Percentiles rank a stretch among this genome's conserved stretches.
These are phyloP conservation scores for Aspergillus pseudotamarii DNA, from an alignment of 2,329 filamentous ascomycete genomes.

Conservation along the genomic window DNA sequence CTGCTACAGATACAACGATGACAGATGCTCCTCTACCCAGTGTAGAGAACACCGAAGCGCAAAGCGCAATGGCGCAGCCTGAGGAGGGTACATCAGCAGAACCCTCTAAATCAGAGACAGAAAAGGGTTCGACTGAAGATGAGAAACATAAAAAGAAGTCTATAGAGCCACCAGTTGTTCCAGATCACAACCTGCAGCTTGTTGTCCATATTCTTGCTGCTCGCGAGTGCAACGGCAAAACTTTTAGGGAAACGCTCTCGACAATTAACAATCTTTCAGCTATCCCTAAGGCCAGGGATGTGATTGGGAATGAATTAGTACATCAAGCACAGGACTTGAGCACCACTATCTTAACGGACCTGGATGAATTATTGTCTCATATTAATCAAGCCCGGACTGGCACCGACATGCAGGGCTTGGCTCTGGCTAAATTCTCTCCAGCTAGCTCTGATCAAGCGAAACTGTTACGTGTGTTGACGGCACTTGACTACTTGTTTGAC, in stretches of 20 bases:
- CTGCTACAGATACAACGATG: constrained; percentile 42
- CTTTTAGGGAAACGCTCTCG: constrained; percentile 94
- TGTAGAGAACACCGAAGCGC: constrained; percentile 33
- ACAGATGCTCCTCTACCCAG: constrained; percentile 39
- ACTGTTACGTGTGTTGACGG: constrained; percentile 85
- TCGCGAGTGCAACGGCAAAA: constrained; percentile 94
- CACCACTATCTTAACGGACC: constrained; percentile 79
- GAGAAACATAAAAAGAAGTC: constrained; percentile 61
- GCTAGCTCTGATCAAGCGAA: constrained; percentile 97
- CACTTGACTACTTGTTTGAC: constrained; percentile 93
- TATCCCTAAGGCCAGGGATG: constrained; percentile 83
- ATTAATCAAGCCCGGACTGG: constrained; percentile 85
- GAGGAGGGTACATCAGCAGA: constrained; percentile 36
- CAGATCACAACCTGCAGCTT: constrained; percentile 83
- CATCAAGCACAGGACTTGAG: constrained; percentile 83
- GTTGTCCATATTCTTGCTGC: constrained; percentile 97
- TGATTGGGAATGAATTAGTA: constrained; percentile 92
- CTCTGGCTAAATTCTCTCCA: constrained; percentile 92
- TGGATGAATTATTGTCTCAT: constrained; percentile 81
- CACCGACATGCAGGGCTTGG: constrained; percentile 93
- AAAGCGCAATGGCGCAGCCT: constrained; percentile 28
- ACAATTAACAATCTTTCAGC: constrained; percentile 98
- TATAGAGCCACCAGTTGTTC: constrained; percentile 80
- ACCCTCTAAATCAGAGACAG: constrained; percentile 32
- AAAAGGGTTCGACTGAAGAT: constrained; percentile 46